Evolutionary conservation across 1,284 basidiomycete species (phyloP), one percentile per base, ranked within the genome.

Genomic region (Cutaneotrichosporon cavernicola): DNA sequence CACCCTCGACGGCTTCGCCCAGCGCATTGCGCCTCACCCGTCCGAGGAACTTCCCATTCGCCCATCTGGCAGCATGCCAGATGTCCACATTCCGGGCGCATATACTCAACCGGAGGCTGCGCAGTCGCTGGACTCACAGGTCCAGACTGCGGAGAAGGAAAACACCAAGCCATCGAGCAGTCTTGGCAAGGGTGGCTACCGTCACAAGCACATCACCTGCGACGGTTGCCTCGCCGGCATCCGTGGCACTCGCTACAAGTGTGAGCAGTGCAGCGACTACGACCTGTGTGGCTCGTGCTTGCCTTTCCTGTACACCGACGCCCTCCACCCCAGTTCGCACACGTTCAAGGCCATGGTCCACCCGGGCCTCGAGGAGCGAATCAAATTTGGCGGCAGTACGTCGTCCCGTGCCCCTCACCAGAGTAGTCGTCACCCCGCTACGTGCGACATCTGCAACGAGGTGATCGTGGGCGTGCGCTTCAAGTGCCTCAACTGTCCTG

Each of bases 401-500:
- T 62, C 70, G 36, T 57, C 64, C 5, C 69, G 69, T 43, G 26
- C 61, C 11, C 46, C 63, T 3, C 68, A 67, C 34, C 64, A 63
- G 56, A 18, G 56, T 9, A 62, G 43, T 30, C 67, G 67, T 43
- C 77, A 79, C 61, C 74, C 75, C 0, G 77, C 77, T 16, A 75
- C 73, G 13, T 79, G 77, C 64, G 76, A 79, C 57, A 62, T 77
- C 8, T 79, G 77, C 69, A 70, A 65, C 18, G 62, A 72, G 50
- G 69, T 64, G 46, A 80, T 81, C 64, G 65, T 68, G n/a, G 79
- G 80, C 13, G 69, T 76, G 5, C 65, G 80, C 51, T 77, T 73
- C 75, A 81, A 81, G 70, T 81, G 80, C 65, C 70, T 80, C 64
- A 74, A 76, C 62, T 81, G 80, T 60, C 78, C 78, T 34, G 80